Percentiles rank a stretch among this genome's conserved stretches.
phyloP scores from a whole-genome alignment of 768 basidiomycete species.

The Thelephora ganbajun region DNA sequence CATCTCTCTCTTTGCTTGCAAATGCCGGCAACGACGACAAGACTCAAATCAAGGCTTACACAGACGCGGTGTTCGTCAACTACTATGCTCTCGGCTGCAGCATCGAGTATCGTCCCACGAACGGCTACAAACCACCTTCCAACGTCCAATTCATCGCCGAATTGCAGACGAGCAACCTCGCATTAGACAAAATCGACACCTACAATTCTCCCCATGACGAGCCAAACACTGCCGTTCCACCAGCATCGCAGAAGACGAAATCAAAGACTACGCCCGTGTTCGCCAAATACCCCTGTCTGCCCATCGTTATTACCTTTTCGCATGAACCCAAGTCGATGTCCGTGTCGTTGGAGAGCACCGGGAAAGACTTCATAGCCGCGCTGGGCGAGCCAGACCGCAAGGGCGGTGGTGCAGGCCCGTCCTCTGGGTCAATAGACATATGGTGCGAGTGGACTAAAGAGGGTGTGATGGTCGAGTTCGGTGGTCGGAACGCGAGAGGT shows the following conservation, averaged over 20 bases:
- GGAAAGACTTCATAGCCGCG: constrained; percentile 59
- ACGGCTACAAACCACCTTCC: constrained; percentile 44
- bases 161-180: constrained; percentile 35
- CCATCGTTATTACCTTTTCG: constrained; percentile 32
- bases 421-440: constrained; percentile 74
- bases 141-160: constrained; percentile 28
- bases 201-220: constrained; percentile 46
- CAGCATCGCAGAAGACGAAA: constrained; percentile 6
- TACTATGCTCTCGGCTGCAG: constrained; percentile 72
- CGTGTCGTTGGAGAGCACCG: constrained; percentile 39
- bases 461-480: constrained; percentile 80
- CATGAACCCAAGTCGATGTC: constrained; percentile 22
- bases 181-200: constrained; percentile 65
- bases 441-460: constrained; percentile 87
- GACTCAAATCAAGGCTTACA: constrained; percentile 68
- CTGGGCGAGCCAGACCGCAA: constrained; percentile 86
- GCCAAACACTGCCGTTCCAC: constrained; percentile 14
- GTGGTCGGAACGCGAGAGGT: constrained; percentile 61
- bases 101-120: constrained; percentile 54
- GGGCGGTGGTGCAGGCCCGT: constrained; percentile 79
- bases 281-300: constrained; percentile 40
- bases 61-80: constrained; percentile 81
- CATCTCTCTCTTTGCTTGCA: constrained; percentile 13
- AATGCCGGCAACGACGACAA: constrained; percentile 9
- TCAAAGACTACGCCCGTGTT: constrained; percentile 33